phyloP scores from a whole-genome alignment of 2,329 filamentous ascomycete genomes.

The Aspergillus thermomutatus region DNA sequence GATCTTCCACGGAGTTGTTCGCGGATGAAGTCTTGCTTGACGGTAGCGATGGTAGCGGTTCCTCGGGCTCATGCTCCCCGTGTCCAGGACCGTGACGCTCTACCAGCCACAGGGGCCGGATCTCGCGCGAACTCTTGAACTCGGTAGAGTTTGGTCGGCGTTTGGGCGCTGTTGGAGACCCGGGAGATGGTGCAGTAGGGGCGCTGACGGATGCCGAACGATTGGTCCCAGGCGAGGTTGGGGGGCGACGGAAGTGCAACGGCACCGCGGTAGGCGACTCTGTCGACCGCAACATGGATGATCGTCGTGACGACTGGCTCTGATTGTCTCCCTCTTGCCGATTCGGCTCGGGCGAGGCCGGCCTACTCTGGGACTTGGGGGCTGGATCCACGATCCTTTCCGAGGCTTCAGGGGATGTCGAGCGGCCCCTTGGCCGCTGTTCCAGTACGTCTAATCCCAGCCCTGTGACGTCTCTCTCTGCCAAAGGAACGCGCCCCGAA shows the following conservation, averaged over 20 bases:
- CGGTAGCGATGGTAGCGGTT: constrained; percentile 49
- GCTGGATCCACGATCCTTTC: constrained; percentile 26
- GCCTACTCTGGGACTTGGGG: constrained; percentile 33
- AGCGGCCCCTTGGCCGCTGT: constrained; percentile 33
- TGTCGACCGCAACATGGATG: constrained; percentile 26
- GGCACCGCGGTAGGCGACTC: constrained; percentile 55
- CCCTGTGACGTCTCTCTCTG: constrained; percentile 17
- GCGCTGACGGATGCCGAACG: constrained; percentile 41
- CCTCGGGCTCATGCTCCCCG: constrained; percentile 37
- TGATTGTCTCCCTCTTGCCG: constrained; percentile 11
- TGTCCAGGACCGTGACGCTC: constrained; percentile 56
- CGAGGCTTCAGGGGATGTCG: constrained; percentile 29
- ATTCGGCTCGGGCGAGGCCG: constrained; percentile 28
- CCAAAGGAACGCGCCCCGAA: constrained; percentile 39
- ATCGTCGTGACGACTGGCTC: constrained; percentile 20
- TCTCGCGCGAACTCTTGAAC: constrained; percentile 59
- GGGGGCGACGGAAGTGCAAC: constrained; percentile 53
- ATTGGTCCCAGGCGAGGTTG: constrained; percentile 43
- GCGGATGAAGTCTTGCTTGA: constrained; percentile 50
- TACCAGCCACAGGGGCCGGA: constrained; percentile 78
- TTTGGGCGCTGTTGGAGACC: constrained; percentile 46
- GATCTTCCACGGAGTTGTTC: constrained; percentile 45
- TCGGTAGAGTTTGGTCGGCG: constrained; percentile 50
- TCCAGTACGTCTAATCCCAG: constrained; percentile 20
- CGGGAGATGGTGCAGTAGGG: constrained; percentile 34